Conservation (phyloP, 106 monocot genomes). For the Allium fistulosum region DNA sequence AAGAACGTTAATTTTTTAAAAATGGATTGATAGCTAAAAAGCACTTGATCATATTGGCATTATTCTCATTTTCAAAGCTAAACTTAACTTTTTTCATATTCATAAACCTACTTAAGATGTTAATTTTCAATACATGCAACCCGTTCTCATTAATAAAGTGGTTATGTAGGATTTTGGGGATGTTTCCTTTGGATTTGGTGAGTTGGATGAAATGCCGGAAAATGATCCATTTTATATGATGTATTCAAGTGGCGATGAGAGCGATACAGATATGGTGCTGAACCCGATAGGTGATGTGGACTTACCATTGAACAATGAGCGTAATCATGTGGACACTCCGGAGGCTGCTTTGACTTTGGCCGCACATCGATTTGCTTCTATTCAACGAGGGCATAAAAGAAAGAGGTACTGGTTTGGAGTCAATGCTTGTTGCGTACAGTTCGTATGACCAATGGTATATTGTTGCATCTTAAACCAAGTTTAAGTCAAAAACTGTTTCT, state of each 20-base stretch:
- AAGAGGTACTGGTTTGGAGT: conserved; percentile 10
- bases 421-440: not conserved
- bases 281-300: conserved; percentile 15
- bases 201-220: not conserved
- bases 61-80: too few relatives aligned
- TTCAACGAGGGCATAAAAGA: conserved; percentile 18
- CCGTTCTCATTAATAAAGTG: too few relatives aligned
- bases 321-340: not conserved
- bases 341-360: conserved; percentile 13
- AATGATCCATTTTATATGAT: conserved; percentile 2
- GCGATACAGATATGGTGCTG: conserved; percentile 11
- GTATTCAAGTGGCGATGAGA: conserved; percentile 17
- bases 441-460: too few relatives aligned
- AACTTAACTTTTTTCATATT: too few relatives aligned
- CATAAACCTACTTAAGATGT: too few relatives aligned
- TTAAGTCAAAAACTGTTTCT: too few relatives aligned
- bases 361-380: conserved; percentile 12
- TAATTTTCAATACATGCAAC: too few relatives aligned
- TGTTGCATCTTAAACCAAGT: too few relatives aligned
- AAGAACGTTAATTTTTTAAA: too few relatives aligned
- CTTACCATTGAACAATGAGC: conserved; percentile 7
- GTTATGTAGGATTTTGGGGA: conserved; percentile 4
- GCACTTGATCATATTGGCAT: too few relatives aligned
- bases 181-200: not conserved
- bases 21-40: too few relatives aligned